Percentiles rank a stretch among this genome's conserved stretches.
Conservation (phyloP, 331 rosid genomes). For the Cydonia oblonga region DNA sequence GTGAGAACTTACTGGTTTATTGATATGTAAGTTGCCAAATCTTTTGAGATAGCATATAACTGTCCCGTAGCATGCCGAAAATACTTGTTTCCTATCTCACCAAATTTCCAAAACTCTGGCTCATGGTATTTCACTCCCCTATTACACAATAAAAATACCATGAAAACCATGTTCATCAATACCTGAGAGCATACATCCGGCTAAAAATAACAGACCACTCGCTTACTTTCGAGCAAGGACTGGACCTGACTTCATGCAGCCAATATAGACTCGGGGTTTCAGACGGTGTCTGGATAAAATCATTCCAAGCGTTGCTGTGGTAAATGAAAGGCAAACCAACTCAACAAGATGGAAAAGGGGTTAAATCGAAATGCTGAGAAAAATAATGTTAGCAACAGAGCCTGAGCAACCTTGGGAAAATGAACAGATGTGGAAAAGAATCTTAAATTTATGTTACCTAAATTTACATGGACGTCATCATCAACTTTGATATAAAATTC, state of each 20-base stretch:
- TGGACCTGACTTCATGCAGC: constrained; percentile 97
- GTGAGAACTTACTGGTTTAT: constrained; percentile 50
- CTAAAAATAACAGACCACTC: background rate
- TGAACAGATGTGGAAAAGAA: background rate
- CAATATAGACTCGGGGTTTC: constrained; percentile 66
- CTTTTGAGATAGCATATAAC: constrained; percentile 69
- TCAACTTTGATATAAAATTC: constrained; percentile 87
- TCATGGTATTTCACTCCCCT: constrained; percentile 90
- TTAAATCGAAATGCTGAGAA: background rate
- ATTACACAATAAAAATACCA: constrained; percentile 9
- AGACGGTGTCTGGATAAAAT: constrained; percentile 43
- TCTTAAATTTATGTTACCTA: constrained; percentile 37
- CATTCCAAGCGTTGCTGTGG: constrained; percentile 66
- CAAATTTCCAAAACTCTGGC: constrained; percentile 92
- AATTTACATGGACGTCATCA: constrained; percentile 79
- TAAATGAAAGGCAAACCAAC: constrained; percentile 3
- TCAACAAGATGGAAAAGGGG: background rate
- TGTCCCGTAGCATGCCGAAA: constrained; percentile 95
- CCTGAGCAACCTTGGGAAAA: background rate
- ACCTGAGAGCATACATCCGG: background rate
- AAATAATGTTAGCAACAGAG: background rate
- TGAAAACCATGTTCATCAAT: constrained; percentile 8
- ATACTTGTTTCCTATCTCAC: constrained; percentile 73
- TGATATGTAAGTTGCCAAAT: constrained; percentile 64
- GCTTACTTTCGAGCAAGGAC: constrained; percentile 81